Evolutionary conservation across 108 stramenopile species (phyloP).

Genomic region (Conticribra guillardii): DNA sequence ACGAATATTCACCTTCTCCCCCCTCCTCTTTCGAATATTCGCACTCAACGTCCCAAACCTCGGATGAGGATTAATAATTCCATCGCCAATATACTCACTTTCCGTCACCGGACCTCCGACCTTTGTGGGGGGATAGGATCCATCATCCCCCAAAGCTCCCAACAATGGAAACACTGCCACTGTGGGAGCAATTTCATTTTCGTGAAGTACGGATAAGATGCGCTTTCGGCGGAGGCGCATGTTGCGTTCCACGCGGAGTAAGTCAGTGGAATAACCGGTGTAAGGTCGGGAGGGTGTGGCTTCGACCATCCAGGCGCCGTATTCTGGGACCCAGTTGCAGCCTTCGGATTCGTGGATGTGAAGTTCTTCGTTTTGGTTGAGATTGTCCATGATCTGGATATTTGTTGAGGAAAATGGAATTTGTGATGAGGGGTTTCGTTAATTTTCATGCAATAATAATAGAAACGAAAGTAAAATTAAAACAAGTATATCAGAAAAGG

Average conservation of each 20-base stretch:
- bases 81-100: slow-evolving; percentile 95
- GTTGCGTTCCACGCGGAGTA: slow-evolving; percentile 97
- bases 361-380: slow-evolving; percentile 79
- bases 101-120: slow-evolving; percentile 87
- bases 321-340: slow-evolving; percentile 96
- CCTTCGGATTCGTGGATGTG: slow-evolving; percentile 76
- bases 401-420: slow-evolving; percentile 9
- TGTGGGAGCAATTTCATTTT: slow-evolving; percentile 95
- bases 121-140: slow-evolving; percentile 67
- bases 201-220: slow-evolving; percentile 82
- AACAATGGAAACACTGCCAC: slow-evolving; percentile 87
- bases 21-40: slow-evolving; percentile 94
- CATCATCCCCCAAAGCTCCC: slow-evolving; percentile 85
- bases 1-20: slow-evolving; percentile 92
- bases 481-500: too few relatives aligned
- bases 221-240: slow-evolving; percentile 96
- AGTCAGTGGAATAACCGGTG: slow-evolving; percentile 56
- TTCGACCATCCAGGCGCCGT: slow-evolving; percentile 99
- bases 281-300: slow-evolving; percentile 91
- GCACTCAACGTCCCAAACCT: slow-evolving; percentile 95
- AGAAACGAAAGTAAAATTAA: too few relatives aligned
- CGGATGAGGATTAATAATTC: slow-evolving; percentile 97
- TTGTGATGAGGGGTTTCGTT: not conserved
- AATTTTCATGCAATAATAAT: not conserved
- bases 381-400: slow-evolving; percentile 87